These are phyloP conservation scores for Leucocoprinus leucothites DNA, from an alignment of 768 basidiomycete species.

Conservation along the genomic window DNA sequence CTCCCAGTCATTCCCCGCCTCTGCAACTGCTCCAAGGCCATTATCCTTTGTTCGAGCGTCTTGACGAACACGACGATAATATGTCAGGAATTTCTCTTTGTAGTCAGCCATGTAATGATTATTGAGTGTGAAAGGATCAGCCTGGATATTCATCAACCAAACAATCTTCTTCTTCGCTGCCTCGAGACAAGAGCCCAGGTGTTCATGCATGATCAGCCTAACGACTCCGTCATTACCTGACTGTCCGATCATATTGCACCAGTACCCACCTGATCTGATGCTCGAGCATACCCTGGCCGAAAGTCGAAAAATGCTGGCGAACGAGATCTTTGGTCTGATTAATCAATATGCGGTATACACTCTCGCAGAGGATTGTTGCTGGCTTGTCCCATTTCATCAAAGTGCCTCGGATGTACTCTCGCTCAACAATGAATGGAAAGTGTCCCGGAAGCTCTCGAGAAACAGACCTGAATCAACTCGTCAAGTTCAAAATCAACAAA, in stretches of 20 bases:
- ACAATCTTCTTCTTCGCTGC: conserved; percentile 36
- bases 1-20: too few species aligned
- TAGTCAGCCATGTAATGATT: conserved; percentile 48
- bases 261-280: conserved; percentile 39
- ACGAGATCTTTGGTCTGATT: conserved; percentile 42
- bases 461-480: conserved; percentile 54
- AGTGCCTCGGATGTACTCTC: conserved; percentile 42
- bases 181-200: conserved; percentile 41
- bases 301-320: conserved; percentile 43
- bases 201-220: conserved; percentile 37
- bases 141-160: conserved; percentile 50
- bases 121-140: conserved; percentile 49
- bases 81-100: conserved; percentile 34
- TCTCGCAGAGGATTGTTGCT: conserved; percentile 39
- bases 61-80: conserved; percentile 45
- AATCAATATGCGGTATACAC: conserved; percentile 33
- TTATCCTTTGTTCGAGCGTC: conserved; percentile 13
- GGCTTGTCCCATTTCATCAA: conserved; percentile 49
- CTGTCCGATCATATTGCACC: neutral
- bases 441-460: conserved; percentile 69
- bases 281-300: conserved; percentile 51
- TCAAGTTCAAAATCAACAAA: neutral
- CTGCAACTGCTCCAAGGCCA: neutral
- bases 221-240: neutral
- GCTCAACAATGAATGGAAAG: conserved; percentile 62